A percentile compares a stretch with the other conserved stretches of the same genome.
Conservation (phyloP, 2,329 filamentous ascomycete species). For the Botrytis pseudocinerea region DNA sequence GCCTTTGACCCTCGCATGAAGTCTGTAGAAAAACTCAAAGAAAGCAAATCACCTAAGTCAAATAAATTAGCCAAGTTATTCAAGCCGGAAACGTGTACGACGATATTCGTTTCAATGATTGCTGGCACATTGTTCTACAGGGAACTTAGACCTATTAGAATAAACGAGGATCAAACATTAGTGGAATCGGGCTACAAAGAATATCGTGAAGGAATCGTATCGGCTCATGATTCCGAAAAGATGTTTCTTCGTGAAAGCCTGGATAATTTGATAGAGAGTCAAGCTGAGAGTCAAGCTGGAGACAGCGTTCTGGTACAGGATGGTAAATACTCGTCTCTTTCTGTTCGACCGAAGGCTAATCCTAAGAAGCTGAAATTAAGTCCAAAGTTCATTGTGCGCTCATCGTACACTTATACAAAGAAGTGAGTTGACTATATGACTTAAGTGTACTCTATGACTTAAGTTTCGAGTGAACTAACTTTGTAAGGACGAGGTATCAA, state of each 20-base stretch:
- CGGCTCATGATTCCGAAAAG: neutral
- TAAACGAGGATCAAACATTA: neutral
- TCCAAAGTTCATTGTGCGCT: neutral
- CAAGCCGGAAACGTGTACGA: neutral
- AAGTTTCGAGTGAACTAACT: neutral
- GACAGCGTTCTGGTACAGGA: neutral
- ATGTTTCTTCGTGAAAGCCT: neutral
- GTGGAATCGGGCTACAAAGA: neutral
- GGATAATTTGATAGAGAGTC: neutral
- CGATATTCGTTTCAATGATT: neutral
- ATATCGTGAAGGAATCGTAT: neutral
- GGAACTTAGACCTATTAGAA: neutral
- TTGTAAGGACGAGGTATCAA: neutral
- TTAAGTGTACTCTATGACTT: neutral
- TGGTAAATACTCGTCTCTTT: neutral
- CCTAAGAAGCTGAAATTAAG: neutral
- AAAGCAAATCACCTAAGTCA: neutral
- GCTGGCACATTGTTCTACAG: neutral
- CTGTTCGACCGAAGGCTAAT: neutral
- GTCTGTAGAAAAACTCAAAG: neutral
- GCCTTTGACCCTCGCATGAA: neutral
- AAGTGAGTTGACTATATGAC: neutral
- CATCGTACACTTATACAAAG: neutral
- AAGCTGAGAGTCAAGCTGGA: neutral
- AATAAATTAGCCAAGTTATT: too few species aligned